Evolutionary conservation across 176 grass and related monocot species (phyloP), one percentile per base, ranked within the genome.

Genomic region (Oryza meyeriana): DNA sequence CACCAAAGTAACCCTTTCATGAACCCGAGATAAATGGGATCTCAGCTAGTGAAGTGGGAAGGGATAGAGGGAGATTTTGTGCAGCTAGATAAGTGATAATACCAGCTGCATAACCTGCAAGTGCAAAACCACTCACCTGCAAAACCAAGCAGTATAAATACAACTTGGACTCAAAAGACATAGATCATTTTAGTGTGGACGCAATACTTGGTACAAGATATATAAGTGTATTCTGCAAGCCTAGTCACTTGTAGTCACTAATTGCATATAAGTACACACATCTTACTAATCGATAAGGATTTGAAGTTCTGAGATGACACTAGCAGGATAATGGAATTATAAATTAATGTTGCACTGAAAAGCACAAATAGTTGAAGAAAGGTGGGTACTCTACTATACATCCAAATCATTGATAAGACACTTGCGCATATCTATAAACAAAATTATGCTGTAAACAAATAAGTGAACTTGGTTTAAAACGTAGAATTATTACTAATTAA

Each of bases 71-170:
- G 50, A 94, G 66, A 66, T 93, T 93, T 82, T 71, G 90, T 72
- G 44, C 64, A 39, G 82, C 95, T 78, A 98, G 75, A 45, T 95
- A 98, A 9, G 88, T 70, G 33, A 93, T 71, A 71, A 98, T 93
- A 72, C 95, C 95, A 22, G 95, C 92, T 64, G 89, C 86, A 83
- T 98, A 98, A 63, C 95, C 95, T 66, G 92, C 92, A 83, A 98
- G 87, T n/a, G 95, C 92, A 72, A 93, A 98, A 29, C 95, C 95
- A 20, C 90, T 98, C 61, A 95, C 95, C 92, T 95, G 95, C 72
- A 83, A 78, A 78, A 61, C 81, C 28, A 85, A 87, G 0, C 69
- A 58, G 72, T 31, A 68, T 24, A 24, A 82, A 64, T 69, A 35
- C 55, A 36, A 41, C 48, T 22, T 20, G 32, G 48, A 12, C 45